Evolutionary conservation across 1,284 basidiomycete genomes (phyloP).

Genomic region (Sporisorium scitamineum): DNA sequence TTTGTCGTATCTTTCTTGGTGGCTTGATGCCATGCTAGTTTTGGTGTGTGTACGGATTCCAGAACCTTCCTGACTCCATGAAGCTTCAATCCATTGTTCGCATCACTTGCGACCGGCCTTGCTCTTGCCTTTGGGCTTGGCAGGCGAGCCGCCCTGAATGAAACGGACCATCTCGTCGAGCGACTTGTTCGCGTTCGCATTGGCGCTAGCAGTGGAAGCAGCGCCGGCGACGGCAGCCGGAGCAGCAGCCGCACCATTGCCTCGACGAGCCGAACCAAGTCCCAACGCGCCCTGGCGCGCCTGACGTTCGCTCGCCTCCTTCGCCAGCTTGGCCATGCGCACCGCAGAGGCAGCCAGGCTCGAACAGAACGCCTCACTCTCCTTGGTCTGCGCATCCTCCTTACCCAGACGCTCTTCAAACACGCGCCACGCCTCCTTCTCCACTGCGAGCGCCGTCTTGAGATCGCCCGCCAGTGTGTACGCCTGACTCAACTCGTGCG

Average conservation of each 20-base stretch:
- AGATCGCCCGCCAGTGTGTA: constrained; percentile 64
- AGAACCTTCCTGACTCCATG: neutral
- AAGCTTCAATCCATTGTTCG: neutral
- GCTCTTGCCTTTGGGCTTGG: constrained; percentile 49
- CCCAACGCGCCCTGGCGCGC: constrained; percentile 33
- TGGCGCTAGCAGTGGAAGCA: constrained; percentile 1
- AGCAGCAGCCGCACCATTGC: constrained; percentile 16
- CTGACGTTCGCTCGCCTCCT: constrained; percentile 48
- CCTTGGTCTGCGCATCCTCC: constrained; percentile 66
- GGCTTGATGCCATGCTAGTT: neutral
- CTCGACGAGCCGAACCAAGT: constrained; percentile 12
- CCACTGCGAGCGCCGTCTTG: constrained; percentile 62
- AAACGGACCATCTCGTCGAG: constrained; percentile 64
- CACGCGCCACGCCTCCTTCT: constrained; percentile 65
- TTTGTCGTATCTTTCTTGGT: neutral
- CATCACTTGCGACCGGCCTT: constrained; percentile 35
- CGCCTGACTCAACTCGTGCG: constrained; percentile 67
- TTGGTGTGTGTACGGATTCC: neutral
- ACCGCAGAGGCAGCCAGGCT: constrained; percentile 65
- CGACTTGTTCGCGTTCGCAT: constrained; percentile 38
- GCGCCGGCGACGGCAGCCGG: constrained; percentile 10
- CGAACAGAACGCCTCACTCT: constrained; percentile 63
- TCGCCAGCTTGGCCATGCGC: constrained; percentile 63
- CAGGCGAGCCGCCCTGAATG: constrained; percentile 57
- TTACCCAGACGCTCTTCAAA: constrained; percentile 65